Evolutionary conservation across 108 stramenopile genomes (phyloP), one percentile per base, ranked within the genome.

Genomic region (Skeletonema tropicum): DNA sequence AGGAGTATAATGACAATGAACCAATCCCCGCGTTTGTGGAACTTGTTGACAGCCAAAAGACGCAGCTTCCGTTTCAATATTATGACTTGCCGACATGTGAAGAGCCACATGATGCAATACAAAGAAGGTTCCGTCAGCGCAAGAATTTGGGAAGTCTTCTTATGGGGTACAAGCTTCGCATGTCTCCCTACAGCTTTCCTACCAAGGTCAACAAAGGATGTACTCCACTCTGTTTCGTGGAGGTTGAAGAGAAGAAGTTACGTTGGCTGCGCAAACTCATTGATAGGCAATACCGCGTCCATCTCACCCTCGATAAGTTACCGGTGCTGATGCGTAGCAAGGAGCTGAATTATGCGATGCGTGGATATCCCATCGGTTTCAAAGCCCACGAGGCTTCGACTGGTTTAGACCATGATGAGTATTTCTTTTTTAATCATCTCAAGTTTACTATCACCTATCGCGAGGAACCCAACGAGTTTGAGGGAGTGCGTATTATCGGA

Each of bases 31-130:
- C 92, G 74, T 88, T 86, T 58, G 88, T 88, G 14, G 94, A 96
- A 64, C 65, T 87, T 21, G 90, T 92, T 25, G 85, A 89, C 41
- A 87, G 85, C 52, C 78, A 85, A 58, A 93, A 92, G 76, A 93
- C 92, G 14, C 97, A 98, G 71, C 79, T 98, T 29, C 98, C 98
- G 21, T 97, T 88, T 78, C 94, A 95, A 63, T 98, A 95, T 69
- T 98, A 99, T 85, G 89, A 95, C 61, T 80, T 98, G 39, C 93
- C 95, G 69, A 92, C 72, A 74, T 99, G 98, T 85, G 57, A 85
- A 5, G 74, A 69, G 33, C 80, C 80, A 36, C 71, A 66, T 13
- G 80, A 82, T 25, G 73, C 45, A 42, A 82, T 82, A 36, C 70
- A 77, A 61, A 80, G 73, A 55, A 55, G 68, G 42, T 80, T 80